Percentiles rank a stretch among this genome's conserved stretches.
These are phyloP conservation scores for Patellifolia procumbens DNA, from an alignment of 179 eudicot species.

Conservation along the genomic window DNA sequence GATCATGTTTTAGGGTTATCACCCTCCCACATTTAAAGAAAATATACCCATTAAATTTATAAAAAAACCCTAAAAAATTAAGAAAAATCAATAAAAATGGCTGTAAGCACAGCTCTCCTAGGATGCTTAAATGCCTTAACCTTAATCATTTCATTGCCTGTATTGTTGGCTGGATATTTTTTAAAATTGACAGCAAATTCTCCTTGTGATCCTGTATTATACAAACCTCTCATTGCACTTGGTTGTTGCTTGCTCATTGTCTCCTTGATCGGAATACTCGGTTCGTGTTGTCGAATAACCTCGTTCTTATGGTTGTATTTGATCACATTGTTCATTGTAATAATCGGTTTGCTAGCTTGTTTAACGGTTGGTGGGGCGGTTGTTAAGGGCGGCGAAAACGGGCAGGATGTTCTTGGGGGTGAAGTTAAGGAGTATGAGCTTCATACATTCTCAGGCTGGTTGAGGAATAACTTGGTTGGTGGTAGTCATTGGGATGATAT, in stretches of 20 bases:
- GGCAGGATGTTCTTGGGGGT: conserved; percentile 25
- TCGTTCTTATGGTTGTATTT: conserved; percentile 35
- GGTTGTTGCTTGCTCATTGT: conserved; percentile 29
- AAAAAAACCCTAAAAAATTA: background rate
- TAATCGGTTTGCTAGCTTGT: conserved; percentile 27
- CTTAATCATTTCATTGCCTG: conserved; percentile 36
- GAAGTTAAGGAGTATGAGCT: conserved; percentile 33
- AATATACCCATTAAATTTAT: background rate
- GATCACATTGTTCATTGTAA: conserved; percentile 26
- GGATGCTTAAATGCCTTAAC: conserved; percentile 35
- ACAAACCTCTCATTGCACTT: conserved; percentile 38
- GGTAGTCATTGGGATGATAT: conserved; percentile 36
- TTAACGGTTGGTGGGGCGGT: conserved; percentile 28
- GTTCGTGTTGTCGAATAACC: conserved; percentile 33
- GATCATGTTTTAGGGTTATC: conserved; percentile 15
- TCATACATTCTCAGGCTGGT: conserved; percentile 33
- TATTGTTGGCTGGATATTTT: conserved; percentile 35
- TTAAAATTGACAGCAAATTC: conserved; percentile 27
- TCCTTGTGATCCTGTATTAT: conserved; percentile 44
- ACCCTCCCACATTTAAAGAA: conserved; percentile 1
- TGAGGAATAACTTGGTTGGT: conserved; percentile 28
- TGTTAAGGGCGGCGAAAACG: conserved; percentile 25
- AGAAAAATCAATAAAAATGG: conserved; percentile 18
- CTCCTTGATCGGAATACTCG: conserved; percentile 38
- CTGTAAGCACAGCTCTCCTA: conserved; percentile 26